Evolutionary conservation across 2,329 filamentous ascomycete species (phyloP).

Genomic region (Fusarium compactum): DNA sequence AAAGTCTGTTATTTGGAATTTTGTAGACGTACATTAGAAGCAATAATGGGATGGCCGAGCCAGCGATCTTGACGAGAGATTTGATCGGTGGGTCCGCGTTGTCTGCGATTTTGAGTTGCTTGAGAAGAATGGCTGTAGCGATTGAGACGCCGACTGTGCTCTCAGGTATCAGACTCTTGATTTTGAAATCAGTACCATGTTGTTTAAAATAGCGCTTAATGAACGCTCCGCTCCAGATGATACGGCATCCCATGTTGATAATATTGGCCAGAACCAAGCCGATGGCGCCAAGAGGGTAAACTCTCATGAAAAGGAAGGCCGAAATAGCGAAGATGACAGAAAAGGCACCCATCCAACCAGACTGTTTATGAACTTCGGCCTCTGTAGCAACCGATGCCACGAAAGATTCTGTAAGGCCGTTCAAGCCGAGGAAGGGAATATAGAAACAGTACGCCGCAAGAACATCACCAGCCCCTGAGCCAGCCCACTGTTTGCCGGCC

Average conservation of each 20-base stretch:
- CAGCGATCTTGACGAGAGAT: constrained; percentile 61
- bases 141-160: constrained; percentile 46
- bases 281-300: constrained; percentile 76
- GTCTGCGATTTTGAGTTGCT: constrained; percentile 44
- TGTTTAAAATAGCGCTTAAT: constrained; percentile 72
- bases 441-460: constrained; percentile 90
- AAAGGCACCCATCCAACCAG: constrained; percentile 85
- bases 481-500: constrained; percentile 81
- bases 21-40: constrained; percentile 69
- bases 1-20: constrained; percentile 26
- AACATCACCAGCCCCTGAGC: constrained; percentile 77
- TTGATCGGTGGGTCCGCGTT: constrained; percentile 46
- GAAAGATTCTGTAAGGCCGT: constrained; percentile 92
- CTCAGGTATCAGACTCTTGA: constrained; percentile 47
- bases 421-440: constrained; percentile 90
- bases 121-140: constrained; percentile 46
- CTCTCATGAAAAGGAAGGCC: constrained; percentile 79
- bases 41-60: constrained; percentile 64
- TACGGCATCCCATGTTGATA: constrained; percentile 89
- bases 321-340: constrained; percentile 80
- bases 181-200: constrained; percentile 53
- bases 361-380: constrained; percentile 80
- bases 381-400: constrained; percentile 87
- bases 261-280: constrained; percentile 89
- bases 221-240: constrained; percentile 82